Base-by-base conservation (phyloP, 768 basidiomycete species). In the Pulveroboletus sp. region DNA sequence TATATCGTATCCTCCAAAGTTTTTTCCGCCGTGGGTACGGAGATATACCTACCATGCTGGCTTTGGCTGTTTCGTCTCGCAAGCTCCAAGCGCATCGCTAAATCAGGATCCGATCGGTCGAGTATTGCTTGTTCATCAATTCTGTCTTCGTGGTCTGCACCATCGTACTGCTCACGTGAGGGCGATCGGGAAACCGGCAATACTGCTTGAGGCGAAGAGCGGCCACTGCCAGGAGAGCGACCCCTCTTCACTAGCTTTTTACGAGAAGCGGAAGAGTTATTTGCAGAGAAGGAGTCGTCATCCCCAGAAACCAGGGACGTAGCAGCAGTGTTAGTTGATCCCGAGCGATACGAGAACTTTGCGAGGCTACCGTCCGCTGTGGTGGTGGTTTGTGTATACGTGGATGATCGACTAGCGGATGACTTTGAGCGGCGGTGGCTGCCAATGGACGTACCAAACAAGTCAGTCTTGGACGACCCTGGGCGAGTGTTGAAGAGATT, bases 51-150 rank as follows among this genome's bases (percentile, higher is more conserved):
- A 15, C 73, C 76, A 50, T 80, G 77, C 57, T 92, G 90, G 64
- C 78, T 87, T 60, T 84, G 76, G 63, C 90, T 91, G 63, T 96
- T 96, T 57, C 80, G 79, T 52, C 89, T 74, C 6, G 93, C 93
- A 43, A 95, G 71, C 54, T 89, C 89, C 45, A 96, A 70, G 42
- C 86, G 83, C 71, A 80, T 75, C 18, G 83, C 77, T 46, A 95
- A 73, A 62, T 94, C 87, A 57, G 78, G 77, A 60, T 92, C 89
- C 14, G 85, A 88, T 43, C 79, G 73, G 54, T 89, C 84, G 55
- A 79, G 68, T 10, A 68, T 66, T 43, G 67, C 50, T 45, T 73
- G 65, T 8, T 72, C 68, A 14, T 69, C 68, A 18, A 76, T 66
- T 37, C 73, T 75, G n/a, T 78, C 80, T 26, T 61, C 63, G 48